These are phyloP conservation scores for Hura crepitans DNA, from an alignment of 441 rosid genomes.

Conservation along the genomic window DNA sequence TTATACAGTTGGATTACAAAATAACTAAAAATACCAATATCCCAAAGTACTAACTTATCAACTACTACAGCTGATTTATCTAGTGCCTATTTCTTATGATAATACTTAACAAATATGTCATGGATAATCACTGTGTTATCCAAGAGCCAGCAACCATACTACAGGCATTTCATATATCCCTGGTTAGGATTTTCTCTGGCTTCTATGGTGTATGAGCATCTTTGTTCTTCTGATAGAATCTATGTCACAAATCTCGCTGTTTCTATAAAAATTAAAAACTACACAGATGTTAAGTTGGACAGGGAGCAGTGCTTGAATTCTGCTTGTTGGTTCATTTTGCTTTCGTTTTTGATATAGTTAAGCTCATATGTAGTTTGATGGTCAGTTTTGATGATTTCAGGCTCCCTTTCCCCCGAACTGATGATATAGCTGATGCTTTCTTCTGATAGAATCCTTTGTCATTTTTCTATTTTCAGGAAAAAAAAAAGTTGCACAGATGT, in stretches of 20 bases:
- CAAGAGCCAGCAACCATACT: constrained; percentile 52
- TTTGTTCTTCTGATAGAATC: constrained; percentile 4
- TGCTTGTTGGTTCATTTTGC: background rate
- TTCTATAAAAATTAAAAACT: background rate
- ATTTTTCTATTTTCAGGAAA: too few relatives aligned
- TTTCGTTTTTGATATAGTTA: background rate
- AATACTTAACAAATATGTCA: constrained; percentile 72
- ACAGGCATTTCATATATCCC: constrained; percentile 86
- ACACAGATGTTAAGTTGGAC: background rate
- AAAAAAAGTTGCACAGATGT: too few relatives aligned
- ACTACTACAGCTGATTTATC: too few relatives aligned
- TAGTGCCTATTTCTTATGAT: too few relatives aligned
- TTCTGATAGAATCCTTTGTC: background rate
- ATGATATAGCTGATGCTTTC: background rate
- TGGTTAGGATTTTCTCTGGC: constrained; percentile 49
- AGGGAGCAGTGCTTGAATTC: background rate
- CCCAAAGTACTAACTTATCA: constrained; percentile 46
- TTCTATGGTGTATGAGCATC: constrained; percentile 10
- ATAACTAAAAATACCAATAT: constrained; percentile 50
- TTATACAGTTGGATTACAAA: constrained; percentile 46
- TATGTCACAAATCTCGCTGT: background rate
- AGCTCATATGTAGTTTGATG: background rate
- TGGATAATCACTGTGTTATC: constrained; percentile 59
- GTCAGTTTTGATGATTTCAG: background rate
- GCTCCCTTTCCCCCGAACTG: background rate